These are phyloP conservation scores for Phialemonium atrogriseum DNA, from an alignment of 2,329 filamentous ascomycete genomes.

Conservation along the genomic window DNA sequence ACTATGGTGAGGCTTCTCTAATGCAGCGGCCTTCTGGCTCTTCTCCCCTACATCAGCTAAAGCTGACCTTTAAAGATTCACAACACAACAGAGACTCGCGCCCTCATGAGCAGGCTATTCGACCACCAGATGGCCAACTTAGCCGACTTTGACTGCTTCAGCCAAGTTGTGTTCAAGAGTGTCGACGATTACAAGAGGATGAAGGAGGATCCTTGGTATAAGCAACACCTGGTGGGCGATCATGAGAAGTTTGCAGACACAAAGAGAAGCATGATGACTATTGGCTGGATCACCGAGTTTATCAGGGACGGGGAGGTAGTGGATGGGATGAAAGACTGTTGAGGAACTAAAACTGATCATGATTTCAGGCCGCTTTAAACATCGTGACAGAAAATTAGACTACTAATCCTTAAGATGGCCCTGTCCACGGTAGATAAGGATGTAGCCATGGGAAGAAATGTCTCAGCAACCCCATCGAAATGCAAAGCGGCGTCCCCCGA, in stretches of 20 bases:
- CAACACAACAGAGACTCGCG: slow-evolving; percentile 24
- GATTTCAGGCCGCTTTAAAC: no score
- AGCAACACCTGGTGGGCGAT: slow-evolving; percentile 32
- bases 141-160: slow-evolving; percentile 41
- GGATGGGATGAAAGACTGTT: slow-evolving; percentile 7
- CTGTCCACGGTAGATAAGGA: slow-evolving; percentile 22
- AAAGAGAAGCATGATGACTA: slow-evolving; percentile 36
- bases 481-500: slow-evolving; percentile 20
- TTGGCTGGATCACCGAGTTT: slow-evolving; percentile 36
- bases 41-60: background rate
- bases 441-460: slow-evolving; percentile 25
- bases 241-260: slow-evolving; percentile 43
- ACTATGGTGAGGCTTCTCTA: slow-evolving; percentile 24
- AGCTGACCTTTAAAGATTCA: slow-evolving; percentile 28
- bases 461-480: slow-evolving; percentile 21
- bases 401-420: no score
- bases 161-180: slow-evolving; percentile 34
- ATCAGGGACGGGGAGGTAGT: slow-evolving; percentile 27
- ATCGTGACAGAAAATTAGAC: no score
- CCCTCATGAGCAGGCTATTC: slow-evolving; percentile 30
- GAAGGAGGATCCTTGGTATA: slow-evolving; percentile 40
- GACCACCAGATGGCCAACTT: slow-evolving; percentile 40
- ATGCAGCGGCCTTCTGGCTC: background rate
- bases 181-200: slow-evolving; percentile 37
- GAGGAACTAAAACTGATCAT: no score